Evolutionary conservation across 169 alveolate species (phyloP).

Genomic region (Perkinsus chesapeaki): DNA sequence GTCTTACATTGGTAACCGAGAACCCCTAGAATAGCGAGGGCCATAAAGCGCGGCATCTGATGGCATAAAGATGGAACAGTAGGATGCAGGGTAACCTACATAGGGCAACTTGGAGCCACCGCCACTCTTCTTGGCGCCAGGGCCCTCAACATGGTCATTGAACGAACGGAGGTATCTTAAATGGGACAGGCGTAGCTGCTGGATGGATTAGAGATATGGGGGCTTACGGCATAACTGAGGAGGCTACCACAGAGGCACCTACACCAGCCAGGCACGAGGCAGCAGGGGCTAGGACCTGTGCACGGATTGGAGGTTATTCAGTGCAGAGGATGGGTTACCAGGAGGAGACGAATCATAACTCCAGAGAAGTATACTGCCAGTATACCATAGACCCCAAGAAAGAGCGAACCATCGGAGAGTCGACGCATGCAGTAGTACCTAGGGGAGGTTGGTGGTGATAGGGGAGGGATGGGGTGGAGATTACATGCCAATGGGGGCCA

Average conservation of each 20-base stretch:
- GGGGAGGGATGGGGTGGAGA: neutral
- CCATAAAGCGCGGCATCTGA: neutral
- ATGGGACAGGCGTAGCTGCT: neutral
- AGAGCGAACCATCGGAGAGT: slow-evolving; percentile 76
- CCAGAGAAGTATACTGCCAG: slow-evolving; percentile 87
- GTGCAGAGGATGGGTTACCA: slow-evolving; percentile 38
- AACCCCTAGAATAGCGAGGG: slow-evolving; percentile 17
- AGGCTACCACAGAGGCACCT: slow-evolving; percentile 5
- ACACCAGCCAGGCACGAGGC: slow-evolving; percentile 23
- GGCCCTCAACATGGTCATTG: neutral
- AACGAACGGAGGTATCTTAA: neutral
- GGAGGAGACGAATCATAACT: slow-evolving; percentile 93
- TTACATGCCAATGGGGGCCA: slow-evolving; percentile 36
- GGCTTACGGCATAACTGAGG: neutral
- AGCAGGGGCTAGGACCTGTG: slow-evolving; percentile 71
- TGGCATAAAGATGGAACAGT: neutral
- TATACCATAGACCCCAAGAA: slow-evolving; percentile 82
- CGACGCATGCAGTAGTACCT: slow-evolving; percentile 57
- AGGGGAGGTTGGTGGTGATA: neutral
- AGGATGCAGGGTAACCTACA: neutral
- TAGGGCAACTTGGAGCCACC: neutral
- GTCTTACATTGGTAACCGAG: slow-evolving; percentile 17
- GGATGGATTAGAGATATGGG: neutral
- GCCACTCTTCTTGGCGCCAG: neutral
- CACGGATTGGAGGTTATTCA: neutral